Evolutionary conservation across 2,329 filamentous ascomycete species (phyloP).

Genomic region (Colletotrichum sp.): DNA sequence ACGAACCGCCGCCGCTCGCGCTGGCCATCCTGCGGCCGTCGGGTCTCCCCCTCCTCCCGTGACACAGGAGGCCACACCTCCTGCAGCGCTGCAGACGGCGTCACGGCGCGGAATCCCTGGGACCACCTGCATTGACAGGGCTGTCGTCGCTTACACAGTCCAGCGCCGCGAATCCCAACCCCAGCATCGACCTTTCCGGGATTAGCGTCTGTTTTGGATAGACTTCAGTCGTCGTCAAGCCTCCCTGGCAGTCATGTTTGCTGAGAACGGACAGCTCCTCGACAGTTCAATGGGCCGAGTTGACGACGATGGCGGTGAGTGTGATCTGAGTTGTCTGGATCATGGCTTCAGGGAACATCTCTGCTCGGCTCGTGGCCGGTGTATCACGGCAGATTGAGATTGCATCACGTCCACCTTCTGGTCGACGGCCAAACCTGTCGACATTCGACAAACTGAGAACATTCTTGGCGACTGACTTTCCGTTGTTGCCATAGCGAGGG

Average conservation of each 20-base stretch:
- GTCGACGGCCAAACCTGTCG: not conserved
- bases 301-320: not conserved
- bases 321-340: not conserved
- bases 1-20: not conserved
- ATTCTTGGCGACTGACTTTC: not conserved
- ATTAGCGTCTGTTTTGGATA: conserved; percentile 6
- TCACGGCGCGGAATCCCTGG: not conserved
- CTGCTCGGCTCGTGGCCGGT: not conserved
- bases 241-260: not conserved
- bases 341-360: not conserved
- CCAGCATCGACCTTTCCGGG: not conserved
- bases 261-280: not conserved
- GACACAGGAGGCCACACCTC: not conserved
- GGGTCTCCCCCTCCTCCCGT: not conserved
- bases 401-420: not conserved
- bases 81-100: not conserved
- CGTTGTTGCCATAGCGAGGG: not conserved
- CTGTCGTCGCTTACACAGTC: not conserved
- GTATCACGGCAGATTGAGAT: not conserved
- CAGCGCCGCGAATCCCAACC: not conserved
- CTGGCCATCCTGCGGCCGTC: not conserved
- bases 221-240: not conserved
- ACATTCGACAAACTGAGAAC: not conserved
- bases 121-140: not conserved
- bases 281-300: not conserved